Base-by-base conservation (phyloP, 495 filamentous ascomycete species). In the Talaromyces liani region DNA sequence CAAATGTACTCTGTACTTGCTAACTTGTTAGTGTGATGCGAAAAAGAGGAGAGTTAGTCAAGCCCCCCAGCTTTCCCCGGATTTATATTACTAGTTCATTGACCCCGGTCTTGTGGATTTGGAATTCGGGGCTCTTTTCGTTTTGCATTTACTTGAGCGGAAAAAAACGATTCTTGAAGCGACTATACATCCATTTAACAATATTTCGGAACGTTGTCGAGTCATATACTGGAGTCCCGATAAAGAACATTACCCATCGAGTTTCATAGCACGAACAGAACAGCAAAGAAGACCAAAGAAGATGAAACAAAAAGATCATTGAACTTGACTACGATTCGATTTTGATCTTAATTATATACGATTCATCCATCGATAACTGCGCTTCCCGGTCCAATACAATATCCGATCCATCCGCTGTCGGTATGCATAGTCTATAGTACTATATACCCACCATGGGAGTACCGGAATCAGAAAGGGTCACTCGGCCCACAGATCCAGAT, bases 401-500 rank as follows among this genome's bases (percentile, higher is more conserved):
- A 41, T 41, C 36, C 45, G n/a, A 49, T 49, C 45, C 45, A 9
- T 18, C 18, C 3, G 18, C 45, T 4, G 70, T 68, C 7, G 66
- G 18, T 9, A 49, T 49, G 45, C 45, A 49, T 49, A 49, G 45
- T 20, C n/a, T 18, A 6, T 18, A 20, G 45, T 20, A 18, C 18
- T 49, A 18, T 10, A 49, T 49, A 49, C 45, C n/a, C 45, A 49
- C 20, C 45, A 56, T 56, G 53, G 53, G 53, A 25, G 53, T 56
- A 14, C 58, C 58, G 58, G 58, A 60, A 25, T 36, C 61, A 14
- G 64, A 70, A 25, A 65, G 51, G 16, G 67, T 73, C 45, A 64
- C 63, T 5, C 71, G 75, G 61, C 72, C 75, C 22, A 75, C 66
- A 8, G 65, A 73, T 4, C 65, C 76, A 0, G 71, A 78, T 27